Base-by-base conservation (phyloP, 345 rosid species). In the Bruguiera sexangula region DNA sequence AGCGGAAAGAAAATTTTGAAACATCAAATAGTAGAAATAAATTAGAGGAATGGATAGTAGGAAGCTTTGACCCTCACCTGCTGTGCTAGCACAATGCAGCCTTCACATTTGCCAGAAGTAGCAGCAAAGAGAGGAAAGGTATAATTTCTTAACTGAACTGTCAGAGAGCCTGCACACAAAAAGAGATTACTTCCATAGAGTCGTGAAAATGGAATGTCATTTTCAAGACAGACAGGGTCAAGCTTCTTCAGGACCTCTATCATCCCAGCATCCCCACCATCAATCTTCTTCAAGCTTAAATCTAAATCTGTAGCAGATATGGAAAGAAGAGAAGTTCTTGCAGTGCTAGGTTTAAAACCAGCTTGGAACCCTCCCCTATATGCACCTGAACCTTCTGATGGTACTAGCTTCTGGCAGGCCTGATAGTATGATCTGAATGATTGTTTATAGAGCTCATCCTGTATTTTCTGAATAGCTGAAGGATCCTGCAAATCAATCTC, bases 221-320 rank as follows among this genome's bases (percentile, higher is more conserved):
- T 78, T 82, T 87, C 90, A 63, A 63, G 72, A 78, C 86, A 82
- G 22, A 95, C 79, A 73, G 92, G 97, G 86, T 95, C 99, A 73
- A 92, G 90, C 82, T 82, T 85, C 85, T 80, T 84, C 65, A 92
- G 56, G 62, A 92, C 79, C 77, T 90, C 93, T 69, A 95, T 75
- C 97, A 92, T 86, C 76, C 97, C 98, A 69, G 80, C 81, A 62
- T 92, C 94, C 71, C 98, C 98, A 74, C 97, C 96, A 78, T 83
- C 85, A 82, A 92, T 85, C 68, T 82, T 78, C 20, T 85, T 84
- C 82, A 95, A 82, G 82, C 83, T 90, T 71, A 95, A 39, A 78
- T 89, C 92, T 67, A 92, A 88, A n/a, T 95, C 94, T 48, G 99
- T 85, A 48, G 94, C 96, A 78, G 85, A 79, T 78, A 92, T 76